Evolutionary conservation across 495 filamentous ascomycete genomes (phyloP).

Genomic region (Annulohypoxylon stygium): DNA sequence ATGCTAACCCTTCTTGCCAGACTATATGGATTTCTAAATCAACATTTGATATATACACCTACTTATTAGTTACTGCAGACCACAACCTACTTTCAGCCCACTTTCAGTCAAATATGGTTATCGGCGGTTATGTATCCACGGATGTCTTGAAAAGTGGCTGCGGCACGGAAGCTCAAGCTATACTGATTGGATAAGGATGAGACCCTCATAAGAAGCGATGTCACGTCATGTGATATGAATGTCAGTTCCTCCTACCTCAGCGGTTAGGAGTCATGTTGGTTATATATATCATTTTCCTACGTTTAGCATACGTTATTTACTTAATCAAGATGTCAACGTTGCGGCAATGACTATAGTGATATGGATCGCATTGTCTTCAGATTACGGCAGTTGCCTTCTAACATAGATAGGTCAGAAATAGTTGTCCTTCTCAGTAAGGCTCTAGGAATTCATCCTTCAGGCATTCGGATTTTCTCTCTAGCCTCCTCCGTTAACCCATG

Average conservation of each 20-base stretch:
- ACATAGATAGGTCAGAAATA: slow-evolving; percentile 5
- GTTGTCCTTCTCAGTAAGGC: slow-evolving; percentile 11
- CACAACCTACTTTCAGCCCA: no score
- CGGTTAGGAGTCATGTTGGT: neutral
- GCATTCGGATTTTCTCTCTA: slow-evolving; percentile 28
- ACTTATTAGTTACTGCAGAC: no score
- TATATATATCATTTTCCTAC: neutral
- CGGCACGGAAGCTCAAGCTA: neutral
- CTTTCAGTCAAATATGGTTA: no score
- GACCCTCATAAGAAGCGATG: neutral
- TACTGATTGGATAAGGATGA: neutral
- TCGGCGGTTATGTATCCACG: no score
- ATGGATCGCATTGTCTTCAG: slow-evolving; percentile 14
- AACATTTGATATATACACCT: no score
- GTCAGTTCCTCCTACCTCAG: neutral
- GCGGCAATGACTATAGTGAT: neutral
- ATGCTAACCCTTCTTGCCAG: neutral
- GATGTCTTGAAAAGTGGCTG: no score
- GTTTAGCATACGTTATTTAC: neutral
- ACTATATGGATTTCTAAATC: no score
- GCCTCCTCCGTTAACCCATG: slow-evolving; percentile 28
- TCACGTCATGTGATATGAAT: neutral
- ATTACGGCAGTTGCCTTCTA: slow-evolving; percentile 1
- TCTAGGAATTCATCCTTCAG: slow-evolving; percentile 16
- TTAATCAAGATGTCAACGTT: neutral